phyloP scores from a whole-genome alignment of 306 rosid genomes.

The Citrullus colocynthis region DNA sequence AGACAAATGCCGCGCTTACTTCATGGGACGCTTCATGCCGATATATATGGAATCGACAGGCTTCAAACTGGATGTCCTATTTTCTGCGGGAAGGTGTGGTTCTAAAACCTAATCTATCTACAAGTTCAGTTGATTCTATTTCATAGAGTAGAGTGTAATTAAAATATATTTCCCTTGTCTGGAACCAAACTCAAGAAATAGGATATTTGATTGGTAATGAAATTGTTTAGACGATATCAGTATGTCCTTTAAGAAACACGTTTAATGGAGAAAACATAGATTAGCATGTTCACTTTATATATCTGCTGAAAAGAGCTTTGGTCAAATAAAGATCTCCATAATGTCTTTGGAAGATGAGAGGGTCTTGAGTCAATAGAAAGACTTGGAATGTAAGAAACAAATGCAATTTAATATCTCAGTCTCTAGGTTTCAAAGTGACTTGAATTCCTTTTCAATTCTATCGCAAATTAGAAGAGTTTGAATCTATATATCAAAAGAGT shows the following conservation, averaged over 20 bases:
- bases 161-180: background rate
- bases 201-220: background rate
- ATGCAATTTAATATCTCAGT: background rate
- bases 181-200: background rate
- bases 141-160: background rate
- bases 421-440: background rate
- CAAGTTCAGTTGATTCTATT: background rate
- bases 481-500: too few relatives aligned
- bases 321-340: background rate
- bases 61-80: conserved; percentile 23
- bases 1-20: conserved; percentile 38
- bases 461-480: background rate
- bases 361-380: background rate
- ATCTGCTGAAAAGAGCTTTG: background rate
- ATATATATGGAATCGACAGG: conserved; percentile 39
- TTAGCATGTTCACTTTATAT: background rate
- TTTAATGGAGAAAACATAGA: background rate
- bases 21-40: conserved; percentile 50
- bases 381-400: background rate
- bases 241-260: background rate
- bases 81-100: conserved; percentile 29
- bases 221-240: background rate
- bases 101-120: background rate
- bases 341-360: background rate
- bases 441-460: background rate